Evolutionary conservation across 208 protist genomes (phyloP).

Genomic region (Leishmania guyanensis): DNA sequence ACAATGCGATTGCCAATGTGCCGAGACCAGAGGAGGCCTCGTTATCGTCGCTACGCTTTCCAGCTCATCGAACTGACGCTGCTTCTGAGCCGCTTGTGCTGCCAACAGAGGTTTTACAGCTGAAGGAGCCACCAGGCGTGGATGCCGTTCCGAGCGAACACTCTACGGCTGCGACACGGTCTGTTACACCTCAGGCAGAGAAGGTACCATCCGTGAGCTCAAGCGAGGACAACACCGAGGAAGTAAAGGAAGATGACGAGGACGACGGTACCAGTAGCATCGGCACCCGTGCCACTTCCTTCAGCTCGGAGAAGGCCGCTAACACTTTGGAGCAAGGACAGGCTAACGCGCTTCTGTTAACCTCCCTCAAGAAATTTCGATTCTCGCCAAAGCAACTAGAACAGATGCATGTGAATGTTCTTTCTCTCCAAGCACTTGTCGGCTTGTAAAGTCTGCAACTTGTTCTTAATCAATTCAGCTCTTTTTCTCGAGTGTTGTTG

Average conservation of each 20-base stretch:
- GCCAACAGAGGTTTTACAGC: background rate
- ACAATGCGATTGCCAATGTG: background rate
- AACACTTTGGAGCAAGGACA: background rate
- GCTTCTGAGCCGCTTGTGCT: background rate
- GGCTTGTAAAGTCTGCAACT: background rate
- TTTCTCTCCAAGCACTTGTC: background rate
- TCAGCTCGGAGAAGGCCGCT: background rate
- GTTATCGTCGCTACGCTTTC: background rate
- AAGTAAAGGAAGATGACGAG: slow-evolving; percentile 1
- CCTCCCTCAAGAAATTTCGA: slow-evolving; percentile 8
- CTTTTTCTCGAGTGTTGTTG: background rate
- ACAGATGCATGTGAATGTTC: background rate
- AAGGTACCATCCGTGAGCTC: background rate
- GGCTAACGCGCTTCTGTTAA: background rate
- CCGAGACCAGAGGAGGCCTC: background rate
- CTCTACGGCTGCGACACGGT: background rate
- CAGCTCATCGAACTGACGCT: background rate
- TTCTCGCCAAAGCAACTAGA: background rate
- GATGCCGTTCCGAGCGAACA: background rate
- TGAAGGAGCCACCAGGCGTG: background rate
- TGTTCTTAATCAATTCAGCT: background rate
- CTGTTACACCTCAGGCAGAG: background rate
- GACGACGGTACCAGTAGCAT: slow-evolving; percentile 1
- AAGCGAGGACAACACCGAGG: background rate
- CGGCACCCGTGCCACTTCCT: background rate